These are phyloP conservation scores for Tuber aestivum DNA, from an alignment of 495 filamentous ascomycete genomes.

Conservation along the genomic window DNA sequence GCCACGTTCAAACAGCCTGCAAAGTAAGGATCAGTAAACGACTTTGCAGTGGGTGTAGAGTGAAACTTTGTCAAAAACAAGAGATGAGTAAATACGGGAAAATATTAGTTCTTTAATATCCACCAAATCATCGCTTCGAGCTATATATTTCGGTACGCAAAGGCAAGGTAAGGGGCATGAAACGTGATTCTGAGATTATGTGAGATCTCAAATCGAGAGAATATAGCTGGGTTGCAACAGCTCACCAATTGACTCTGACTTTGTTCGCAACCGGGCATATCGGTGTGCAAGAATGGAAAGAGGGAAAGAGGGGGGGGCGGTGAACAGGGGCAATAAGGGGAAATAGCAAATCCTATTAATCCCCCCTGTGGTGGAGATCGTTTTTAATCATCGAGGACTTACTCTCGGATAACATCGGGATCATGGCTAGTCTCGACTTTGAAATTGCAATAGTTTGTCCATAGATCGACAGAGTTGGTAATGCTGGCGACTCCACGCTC, in stretches of 20 bases:
- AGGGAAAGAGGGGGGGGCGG: constrained; percentile 39
- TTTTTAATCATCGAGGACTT: constrained; percentile 57
- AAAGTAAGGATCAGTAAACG: constrained; percentile 53
- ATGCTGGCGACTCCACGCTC: constrained; percentile 93
- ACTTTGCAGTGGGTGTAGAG: constrained; percentile 37
- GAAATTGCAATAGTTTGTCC: constrained; percentile 95
- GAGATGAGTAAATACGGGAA: constrained; percentile 46
- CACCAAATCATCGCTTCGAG: constrained; percentile 28
- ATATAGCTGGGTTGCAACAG: constrained; percentile 41
- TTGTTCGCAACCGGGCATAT: constrained; percentile 19
- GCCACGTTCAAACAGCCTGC: constrained; percentile 87
- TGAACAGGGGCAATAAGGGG: constrained; percentile 48
- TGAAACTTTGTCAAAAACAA: constrained; percentile 28
- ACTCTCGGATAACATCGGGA: constrained; percentile 95
- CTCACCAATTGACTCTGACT: constrained; percentile 42
- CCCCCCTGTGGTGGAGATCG: constrained; percentile 53
- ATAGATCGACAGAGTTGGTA: constrained; percentile 86
- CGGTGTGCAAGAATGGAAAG: constrained; percentile 38
- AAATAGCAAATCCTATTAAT: constrained; percentile 53
- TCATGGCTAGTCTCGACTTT: constrained; percentile 97
- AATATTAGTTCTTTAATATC: constrained; percentile 37
- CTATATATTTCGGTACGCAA: constrained; percentile 29
- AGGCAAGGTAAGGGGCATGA: constrained; percentile 38
- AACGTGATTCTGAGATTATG: constrained; percentile 42
- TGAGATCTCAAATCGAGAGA: constrained; percentile 42